Base-by-base conservation (phyloP, 371 early-diverging fungal genomes). In the Apophysomyces elegans region DNA sequence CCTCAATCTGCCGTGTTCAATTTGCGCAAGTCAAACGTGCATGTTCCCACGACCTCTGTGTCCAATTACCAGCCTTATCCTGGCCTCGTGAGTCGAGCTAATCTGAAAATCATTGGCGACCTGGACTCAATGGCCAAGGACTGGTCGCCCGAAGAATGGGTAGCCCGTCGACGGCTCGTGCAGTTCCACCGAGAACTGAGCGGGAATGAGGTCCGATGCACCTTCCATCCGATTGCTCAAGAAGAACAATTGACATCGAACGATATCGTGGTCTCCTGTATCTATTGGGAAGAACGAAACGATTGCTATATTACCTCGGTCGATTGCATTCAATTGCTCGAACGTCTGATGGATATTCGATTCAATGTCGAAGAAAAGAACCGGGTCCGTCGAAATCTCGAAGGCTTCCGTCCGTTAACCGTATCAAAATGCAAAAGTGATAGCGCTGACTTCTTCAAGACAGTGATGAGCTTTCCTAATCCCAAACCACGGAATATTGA, bases 401-500 rank as follows among this genome's bases (percentile, higher is more conserved):
- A 94, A 69, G 90, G 87, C 0, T 93, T 90, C 77, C 85, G 87
- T 4, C 95, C 95, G 0, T 65, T 88, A 21, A 93, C 94, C 0
- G 89, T 91, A 6, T 84, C 88, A 64, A 93, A 94, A 68, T 72
- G 84, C 65, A 90, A 90, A 64, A 75, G 84, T 9, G 88, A 88
- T 11, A 87, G 85, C 5, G 81, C 86, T 7, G 89, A 86, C 9
- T 91, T 93, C 64, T 94, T 90, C 77, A 89, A 88, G 69, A 70
- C 86, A 26, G 87, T 94, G 69, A 94, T 94, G 95, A 78, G 86
- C 1, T 93, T 90, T 65, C 86, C 89, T 0, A 84, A 88, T 66
- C 94, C 95, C 39, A 91, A 90, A 73, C 95, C 95, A 26, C 74
- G 95, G 26, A 92, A 93, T 67, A 93, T 93, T 62, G 94, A 93